Evolutionary conservation across 1,139 yeast genomes (phyloP).

Genomic region (Geotrichum fermentans): DNA sequence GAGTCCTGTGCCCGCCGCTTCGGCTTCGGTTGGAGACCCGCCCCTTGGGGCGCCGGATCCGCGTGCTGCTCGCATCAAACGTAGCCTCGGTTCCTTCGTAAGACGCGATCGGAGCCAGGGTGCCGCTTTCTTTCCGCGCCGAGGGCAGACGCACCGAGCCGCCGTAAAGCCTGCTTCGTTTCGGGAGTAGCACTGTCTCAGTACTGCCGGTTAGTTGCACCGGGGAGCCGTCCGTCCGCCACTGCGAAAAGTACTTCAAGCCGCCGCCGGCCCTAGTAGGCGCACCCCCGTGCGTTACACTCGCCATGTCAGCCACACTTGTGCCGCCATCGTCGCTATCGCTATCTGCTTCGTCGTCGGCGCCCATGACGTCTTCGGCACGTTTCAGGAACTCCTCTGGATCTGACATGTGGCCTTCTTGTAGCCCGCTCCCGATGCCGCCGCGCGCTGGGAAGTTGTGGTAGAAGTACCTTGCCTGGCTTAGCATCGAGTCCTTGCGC

Average conservation of each 20-base stretch:
- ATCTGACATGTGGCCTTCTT: neutral
- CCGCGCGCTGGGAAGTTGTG: neutral
- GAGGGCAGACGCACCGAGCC: too few species aligned
- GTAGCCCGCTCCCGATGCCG: neutral
- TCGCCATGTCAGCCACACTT: neutral
- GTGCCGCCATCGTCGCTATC: neutral
- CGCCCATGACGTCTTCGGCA: neutral
- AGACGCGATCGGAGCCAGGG: neutral
- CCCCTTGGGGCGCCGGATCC: too few species aligned
- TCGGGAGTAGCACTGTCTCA: too few species aligned
- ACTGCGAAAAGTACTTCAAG: neutral
- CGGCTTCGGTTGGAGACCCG: too few species aligned
- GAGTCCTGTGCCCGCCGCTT: too few species aligned
- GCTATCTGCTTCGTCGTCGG: slow-evolving; percentile 8
- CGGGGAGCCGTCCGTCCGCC: slow-evolving; percentile 1
- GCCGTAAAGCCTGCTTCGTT: too few species aligned
- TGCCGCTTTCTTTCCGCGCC: neutral
- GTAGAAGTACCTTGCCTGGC: slow-evolving; percentile 9
- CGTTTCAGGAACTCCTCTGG: slow-evolving; percentile 5
- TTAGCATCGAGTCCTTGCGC: slow-evolving; percentile 2
- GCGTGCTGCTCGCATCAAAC: too few species aligned
- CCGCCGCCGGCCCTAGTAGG: neutral
- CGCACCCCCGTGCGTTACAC: neutral
- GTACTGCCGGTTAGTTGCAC: too few species aligned
- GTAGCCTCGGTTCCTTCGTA: neutral